Percentiles rank a stretch among this genome's conserved stretches.
Conservation (phyloP, 345 rosid species). For the Garcia nutans region DNA sequence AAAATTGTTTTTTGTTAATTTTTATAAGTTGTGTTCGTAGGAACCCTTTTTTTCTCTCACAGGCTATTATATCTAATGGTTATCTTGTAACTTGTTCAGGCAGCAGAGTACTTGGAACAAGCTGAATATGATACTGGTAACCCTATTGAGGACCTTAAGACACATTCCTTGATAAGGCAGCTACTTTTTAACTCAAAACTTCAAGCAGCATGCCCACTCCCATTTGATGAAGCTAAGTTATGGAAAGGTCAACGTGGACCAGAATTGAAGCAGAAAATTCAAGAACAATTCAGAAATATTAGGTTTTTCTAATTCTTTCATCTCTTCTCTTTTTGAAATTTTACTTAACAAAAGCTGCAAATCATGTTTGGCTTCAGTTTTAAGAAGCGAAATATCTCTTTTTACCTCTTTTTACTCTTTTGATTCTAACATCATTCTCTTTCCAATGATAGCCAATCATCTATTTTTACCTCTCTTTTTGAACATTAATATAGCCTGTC, state of each 20-base stretch:
- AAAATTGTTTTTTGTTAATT: background rate
- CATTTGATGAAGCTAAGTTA: slow-evolving; percentile 94
- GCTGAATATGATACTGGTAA: slow-evolving; percentile 89
- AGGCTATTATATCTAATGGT: background rate
- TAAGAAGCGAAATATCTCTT: no score
- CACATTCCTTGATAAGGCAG: slow-evolving; percentile 78
- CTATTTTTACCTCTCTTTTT: background rate
- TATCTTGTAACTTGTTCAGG: slow-evolving; percentile 44
- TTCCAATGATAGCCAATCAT: background rate
- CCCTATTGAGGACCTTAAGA: slow-evolving; percentile 71
- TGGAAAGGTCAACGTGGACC: slow-evolving; percentile 97
- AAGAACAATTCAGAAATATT: slow-evolving; percentile 84
- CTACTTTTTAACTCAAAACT: slow-evolving; percentile 65
- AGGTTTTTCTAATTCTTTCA: slow-evolving; percentile 47
- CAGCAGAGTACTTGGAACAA: slow-evolving; percentile 73
- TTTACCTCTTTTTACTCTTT: background rate
- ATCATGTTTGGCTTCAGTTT: background rate
- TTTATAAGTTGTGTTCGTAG: background rate
- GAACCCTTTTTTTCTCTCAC: background rate
- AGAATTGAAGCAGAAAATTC: slow-evolving; percentile 78
- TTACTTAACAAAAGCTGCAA: background rate
- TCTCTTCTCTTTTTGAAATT: background rate
- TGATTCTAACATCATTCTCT: background rate
- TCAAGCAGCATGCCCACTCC: slow-evolving; percentile 90
- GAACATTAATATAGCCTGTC: background rate